Conservation (phyloP, 192 early-diverging fungal species). For the Coemansia aciculifera region DNA sequence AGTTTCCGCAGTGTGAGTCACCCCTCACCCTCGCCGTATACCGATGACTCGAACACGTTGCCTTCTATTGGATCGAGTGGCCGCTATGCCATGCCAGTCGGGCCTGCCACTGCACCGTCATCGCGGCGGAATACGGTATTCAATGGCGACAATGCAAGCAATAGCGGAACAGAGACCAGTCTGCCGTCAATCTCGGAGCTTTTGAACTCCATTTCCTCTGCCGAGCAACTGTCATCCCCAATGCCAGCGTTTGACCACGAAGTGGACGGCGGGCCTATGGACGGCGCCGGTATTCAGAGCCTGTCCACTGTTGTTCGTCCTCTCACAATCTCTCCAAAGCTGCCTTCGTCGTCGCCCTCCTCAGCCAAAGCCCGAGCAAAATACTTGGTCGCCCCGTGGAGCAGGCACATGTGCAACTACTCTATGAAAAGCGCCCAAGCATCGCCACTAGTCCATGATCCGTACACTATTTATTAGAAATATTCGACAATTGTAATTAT, state of each 20-base stretch:
- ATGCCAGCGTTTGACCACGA: not conserved
- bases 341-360: not conserved
- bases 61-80: not conserved
- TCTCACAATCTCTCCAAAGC: not conserved
- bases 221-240: not conserved
- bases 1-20: slow-evolving; percentile 14
- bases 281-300: not conserved
- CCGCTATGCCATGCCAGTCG: slow-evolving; percentile 1
- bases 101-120: slow-evolving; percentile 12
- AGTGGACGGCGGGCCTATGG: not conserved
- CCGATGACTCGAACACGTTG: not conserved
- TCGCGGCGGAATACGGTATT: slow-evolving; percentile 14
- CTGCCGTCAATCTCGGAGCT: slow-evolving; percentile 49
- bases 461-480: not conserved
- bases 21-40: slow-evolving; percentile 1
- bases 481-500: not conserved
- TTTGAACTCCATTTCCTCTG: slow-evolving; percentile 17
- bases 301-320: not conserved
- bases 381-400: slow-evolving; percentile 3
- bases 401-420: slow-evolving; percentile 2
- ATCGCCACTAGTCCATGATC: not conserved
- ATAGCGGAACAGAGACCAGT: not conserved
- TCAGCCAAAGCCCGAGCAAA: not conserved
- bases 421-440: not conserved
- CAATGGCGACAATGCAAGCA: not conserved